Base-by-base conservation (phyloP, 768 basidiomycete species). In the Mycena galericulata region DNA sequence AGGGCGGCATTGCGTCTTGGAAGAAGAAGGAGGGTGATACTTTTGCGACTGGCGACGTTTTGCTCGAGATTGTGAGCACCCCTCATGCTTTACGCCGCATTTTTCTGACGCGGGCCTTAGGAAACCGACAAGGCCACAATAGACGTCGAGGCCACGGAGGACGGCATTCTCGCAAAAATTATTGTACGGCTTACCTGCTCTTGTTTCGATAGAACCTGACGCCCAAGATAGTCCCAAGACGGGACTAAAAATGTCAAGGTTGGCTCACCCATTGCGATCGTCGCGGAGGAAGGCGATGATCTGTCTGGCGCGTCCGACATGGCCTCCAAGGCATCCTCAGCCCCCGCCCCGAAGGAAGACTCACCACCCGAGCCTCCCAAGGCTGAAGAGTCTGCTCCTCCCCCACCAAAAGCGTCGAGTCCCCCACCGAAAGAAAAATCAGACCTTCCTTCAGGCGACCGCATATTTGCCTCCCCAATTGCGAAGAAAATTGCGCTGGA, bases 61-160 rank as follows among this genome's bases (percentile, higher is more conserved):
- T 99, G 67, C 90, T 99, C 51, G 97, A 99, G 82, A 97, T 99
- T 75, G 96, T 97, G 71, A 75, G 90, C 83, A 45, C 62, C 27
- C 34, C 32, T 47, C n/a, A 29, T 5, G 15, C 41, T 60, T 41
- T 43, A 49, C 60, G 14, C 53, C 50, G 51, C 38, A 45, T n/a
- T 47, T 54, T 59, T 50, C 68, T 73, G n/a, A 72, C 56, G 38
- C 62, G 30, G 68, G 46, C 66, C 51, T 17, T 69, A 97, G 96
- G 98, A 99, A 92, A 99, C 98, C 60, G 98, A 99, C 91, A 99
- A 99, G 88, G 97, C 98, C 24, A 97, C 96, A 53, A 99, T 99
- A 81, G 98, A 99, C 83, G 97, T 99, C 38, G 98, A 99, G 83
- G 96, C 98, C 11, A 97, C 97, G 83, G 98, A 99, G 46, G 98